Evolutionary conservation across 768 basidiomycete species (phyloP).

Genomic region (Russula dissimulans): DNA sequence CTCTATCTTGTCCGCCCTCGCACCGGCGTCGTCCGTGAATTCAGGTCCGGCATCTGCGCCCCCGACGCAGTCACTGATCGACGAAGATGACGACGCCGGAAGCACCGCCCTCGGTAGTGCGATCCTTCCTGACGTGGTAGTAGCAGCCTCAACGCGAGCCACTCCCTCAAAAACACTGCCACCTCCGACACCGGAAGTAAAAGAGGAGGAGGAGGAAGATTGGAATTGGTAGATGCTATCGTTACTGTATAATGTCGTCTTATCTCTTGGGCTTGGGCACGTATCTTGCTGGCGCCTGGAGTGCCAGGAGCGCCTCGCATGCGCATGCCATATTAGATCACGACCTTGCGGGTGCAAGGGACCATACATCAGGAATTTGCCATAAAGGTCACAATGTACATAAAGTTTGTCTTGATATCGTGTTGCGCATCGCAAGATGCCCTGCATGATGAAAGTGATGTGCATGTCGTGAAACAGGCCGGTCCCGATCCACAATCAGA

Average conservation of each 20-base stretch:
- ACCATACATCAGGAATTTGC: too few species aligned
- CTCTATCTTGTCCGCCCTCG: constrained; percentile 34
- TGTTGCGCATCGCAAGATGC: too few species aligned
- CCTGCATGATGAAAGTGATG: too few species aligned
- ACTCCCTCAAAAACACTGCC: neutral
- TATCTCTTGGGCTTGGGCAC: neutral
- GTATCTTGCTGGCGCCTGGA: neutral
- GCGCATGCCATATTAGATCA: too few species aligned
- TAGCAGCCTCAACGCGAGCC: neutral
- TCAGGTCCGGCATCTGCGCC: constrained; percentile 16
- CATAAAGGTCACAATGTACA: too few species aligned
- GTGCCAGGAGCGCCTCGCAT: neutral
- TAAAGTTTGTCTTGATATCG: too few species aligned
- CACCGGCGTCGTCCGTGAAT: constrained; percentile 19
- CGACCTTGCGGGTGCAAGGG: too few species aligned
- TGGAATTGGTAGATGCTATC: constrained; percentile 18
- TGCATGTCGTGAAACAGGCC: too few species aligned
- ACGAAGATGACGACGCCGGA: constrained; percentile 6
- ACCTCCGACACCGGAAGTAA: neutral
- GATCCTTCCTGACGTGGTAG: neutral
- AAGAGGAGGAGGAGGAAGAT: constrained; percentile 15
- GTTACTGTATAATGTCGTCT: neutral
- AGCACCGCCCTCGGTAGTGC: neutral
- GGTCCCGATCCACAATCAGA: too few species aligned
- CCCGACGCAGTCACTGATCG: constrained; percentile 9